phyloP scores from a whole-genome alignment of 805 yeast species.

The Candida namnaoensis region DNA sequence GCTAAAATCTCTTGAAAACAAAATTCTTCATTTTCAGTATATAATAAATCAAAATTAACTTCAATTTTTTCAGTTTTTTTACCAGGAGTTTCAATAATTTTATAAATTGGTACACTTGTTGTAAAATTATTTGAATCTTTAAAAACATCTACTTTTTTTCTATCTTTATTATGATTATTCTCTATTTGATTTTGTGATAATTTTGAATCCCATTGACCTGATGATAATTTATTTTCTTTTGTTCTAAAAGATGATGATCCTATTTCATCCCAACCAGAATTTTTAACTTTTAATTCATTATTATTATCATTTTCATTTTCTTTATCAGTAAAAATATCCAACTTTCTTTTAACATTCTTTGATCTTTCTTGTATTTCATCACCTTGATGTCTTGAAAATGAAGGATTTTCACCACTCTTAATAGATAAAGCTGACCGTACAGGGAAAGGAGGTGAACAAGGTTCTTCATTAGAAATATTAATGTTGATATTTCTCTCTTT shows the following conservation, averaged over 20 bases:
- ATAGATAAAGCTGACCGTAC: slow-evolving; percentile 25
- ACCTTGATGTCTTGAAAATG: slow-evolving; percentile 3
- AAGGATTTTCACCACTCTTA: slow-evolving; percentile 23
- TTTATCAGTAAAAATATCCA: slow-evolving; percentile 12
- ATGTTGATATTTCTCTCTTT: slow-evolving; percentile 24
- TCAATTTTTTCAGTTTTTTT: slow-evolving; percentile 52
- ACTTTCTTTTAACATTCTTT: slow-evolving; percentile 9
- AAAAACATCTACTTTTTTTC: slow-evolving; percentile 25
- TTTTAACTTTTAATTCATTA: slow-evolving; percentile 4
- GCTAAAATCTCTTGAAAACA: slow-evolving; percentile 63
- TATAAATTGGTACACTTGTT: slow-evolving; percentile 32
- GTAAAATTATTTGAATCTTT: slow-evolving; percentile 22
- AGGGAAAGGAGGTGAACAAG: slow-evolving; percentile 26
- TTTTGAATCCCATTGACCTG: slow-evolving; percentile 62
- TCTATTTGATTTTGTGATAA: slow-evolving; percentile 31
- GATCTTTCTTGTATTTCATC: not conserved
- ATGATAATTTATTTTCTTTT: slow-evolving; percentile 54
- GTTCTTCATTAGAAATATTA: slow-evolving; percentile 17
- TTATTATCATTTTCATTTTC: slow-evolving; percentile 6
- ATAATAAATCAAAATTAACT: slow-evolving; percentile 50
- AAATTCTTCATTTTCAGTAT: slow-evolving; percentile 39
- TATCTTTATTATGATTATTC: slow-evolving; percentile 2
- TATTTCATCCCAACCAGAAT: slow-evolving; percentile 35
- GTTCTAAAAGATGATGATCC: slow-evolving; percentile 40
- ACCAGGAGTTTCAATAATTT: slow-evolving; percentile 45